Base-by-base conservation (phyloP, 371 early-diverging fungal genomes). In the Actinomortierella ambigua region DNA sequence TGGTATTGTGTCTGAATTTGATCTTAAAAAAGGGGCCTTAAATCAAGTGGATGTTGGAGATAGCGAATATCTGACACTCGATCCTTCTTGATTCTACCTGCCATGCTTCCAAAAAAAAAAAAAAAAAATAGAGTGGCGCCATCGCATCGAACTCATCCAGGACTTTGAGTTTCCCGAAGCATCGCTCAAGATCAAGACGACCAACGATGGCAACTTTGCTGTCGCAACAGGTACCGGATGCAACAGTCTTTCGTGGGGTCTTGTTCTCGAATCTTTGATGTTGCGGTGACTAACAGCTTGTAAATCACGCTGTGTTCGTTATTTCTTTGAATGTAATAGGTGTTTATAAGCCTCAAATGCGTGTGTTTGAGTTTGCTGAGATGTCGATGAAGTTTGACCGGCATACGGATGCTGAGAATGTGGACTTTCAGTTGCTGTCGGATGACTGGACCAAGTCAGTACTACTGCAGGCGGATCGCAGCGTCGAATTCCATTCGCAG, bases 91-190 rank as follows among this genome's bases (percentile, higher is more conserved):
- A 39, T 48, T 48, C 24, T 18, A 2, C 24, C 27, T n/a, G 1
- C 3, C 15, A 55, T 20, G n/a, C n/a, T n/a, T n/a, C n/a, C n/a
- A n/a, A n/a, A n/a, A n/a, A n/a, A n/a, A n/a, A n/a, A n/a, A n/a
- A n/a, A n/a, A n/a, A 40, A 0, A 0, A 44, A 39, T 78, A 91
- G 96, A 96, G 57, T 97, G 88, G 83, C 84, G 92, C 50, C 89
- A 91, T 26, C 84, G 98, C 43, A 87, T 98, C 58, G 96, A 97
- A 75, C 84, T 98, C 18, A 90, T 98, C 67, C 98, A 98, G 76
- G 97, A 98, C 75, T 98, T 99, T 77, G 95, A 95, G 70, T 98
- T 98, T 75, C 96, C 99, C n/a, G 95, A 96, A 79, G 98, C 99
- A 0, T 93, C 95, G 6, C 82, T 90, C 26, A 84, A 88, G 59